phyloP scores from a whole-genome alignment of 352 stramenopile species.

The Pythium oligandrum region DNA sequence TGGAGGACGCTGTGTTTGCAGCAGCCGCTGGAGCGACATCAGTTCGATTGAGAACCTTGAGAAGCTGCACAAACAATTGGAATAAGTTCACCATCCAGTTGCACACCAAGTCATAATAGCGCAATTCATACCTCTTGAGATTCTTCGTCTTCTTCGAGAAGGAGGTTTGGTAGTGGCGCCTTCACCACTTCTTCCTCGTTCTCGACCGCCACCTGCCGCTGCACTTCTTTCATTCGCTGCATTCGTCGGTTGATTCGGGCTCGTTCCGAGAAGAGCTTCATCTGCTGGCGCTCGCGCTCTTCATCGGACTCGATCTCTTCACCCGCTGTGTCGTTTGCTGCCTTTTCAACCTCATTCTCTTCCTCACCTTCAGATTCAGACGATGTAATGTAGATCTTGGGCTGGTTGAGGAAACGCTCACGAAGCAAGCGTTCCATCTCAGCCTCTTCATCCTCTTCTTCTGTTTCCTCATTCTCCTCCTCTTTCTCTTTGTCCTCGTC shows the following conservation, averaged over 20 bases:
- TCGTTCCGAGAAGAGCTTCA: slow-evolving; percentile 82
- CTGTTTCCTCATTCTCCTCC: slow-evolving; percentile 24
- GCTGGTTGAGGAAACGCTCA: slow-evolving; percentile 67
- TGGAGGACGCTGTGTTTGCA: neutral
- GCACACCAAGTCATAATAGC: slow-evolving; percentile 1
- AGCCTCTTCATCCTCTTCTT: slow-evolving; percentile 72
- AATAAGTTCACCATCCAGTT: slow-evolving; percentile 3
- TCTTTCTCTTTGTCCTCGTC: slow-evolving; percentile 36
- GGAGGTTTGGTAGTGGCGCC: slow-evolving; percentile 38
- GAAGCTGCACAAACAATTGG: slow-evolving; percentile 24
- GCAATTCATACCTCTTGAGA: slow-evolving; percentile 47
- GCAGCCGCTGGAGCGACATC: slow-evolving; percentile 17
- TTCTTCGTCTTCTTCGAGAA: slow-evolving; percentile 78
- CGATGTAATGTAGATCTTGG: slow-evolving; percentile 85
- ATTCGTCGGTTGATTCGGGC: slow-evolving; percentile 81
- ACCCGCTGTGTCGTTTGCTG: slow-evolving; percentile 45
- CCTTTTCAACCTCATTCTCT: slow-evolving; percentile 43
- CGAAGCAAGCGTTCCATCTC: slow-evolving; percentile 79
- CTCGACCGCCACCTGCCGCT: slow-evolving; percentile 47
- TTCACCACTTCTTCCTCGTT: slow-evolving; percentile 20
- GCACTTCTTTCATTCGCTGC: slow-evolving; percentile 80
- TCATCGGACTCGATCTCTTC: slow-evolving; percentile 71
- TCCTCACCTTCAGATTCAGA: slow-evolving; percentile 74
- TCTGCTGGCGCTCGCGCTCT: slow-evolving; percentile 76
- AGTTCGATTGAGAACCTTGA: slow-evolving; percentile 58